Percentiles rank a stretch among this genome's conserved stretches.
Conservation (phyloP, 1,284 basidiomycete species). For the Microbotryum saponariae region DNA sequence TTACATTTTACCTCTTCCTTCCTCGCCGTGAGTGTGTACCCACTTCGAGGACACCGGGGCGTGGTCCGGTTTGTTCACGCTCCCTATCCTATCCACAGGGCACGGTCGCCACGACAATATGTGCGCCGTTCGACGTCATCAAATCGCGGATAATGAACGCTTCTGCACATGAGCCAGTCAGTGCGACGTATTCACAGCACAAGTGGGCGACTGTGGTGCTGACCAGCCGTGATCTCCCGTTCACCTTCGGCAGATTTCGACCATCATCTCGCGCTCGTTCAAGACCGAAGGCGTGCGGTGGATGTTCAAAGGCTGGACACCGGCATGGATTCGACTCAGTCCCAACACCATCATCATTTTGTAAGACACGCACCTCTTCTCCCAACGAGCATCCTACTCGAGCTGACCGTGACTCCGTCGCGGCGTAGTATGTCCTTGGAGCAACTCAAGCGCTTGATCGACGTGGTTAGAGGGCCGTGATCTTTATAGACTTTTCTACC, state of each 20-base stretch:
- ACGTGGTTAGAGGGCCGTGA: conserved; percentile 1
- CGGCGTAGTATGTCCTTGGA: conserved; percentile 26
- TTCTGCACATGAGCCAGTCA: conserved; percentile 63
- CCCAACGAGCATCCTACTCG: too few relatives aligned
- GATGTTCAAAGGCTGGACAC: conserved; percentile 70
- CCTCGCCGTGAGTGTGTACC: conserved; percentile 56
- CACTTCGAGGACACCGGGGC: neutral
- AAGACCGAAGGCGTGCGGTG: conserved; percentile 74
- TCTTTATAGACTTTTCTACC: too few relatives aligned
- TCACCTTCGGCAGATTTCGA: conserved; percentile 54
- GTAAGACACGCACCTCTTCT: conserved; percentile 3
- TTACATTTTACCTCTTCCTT: conserved; percentile 79
- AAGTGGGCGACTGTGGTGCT: conserved; percentile 2
- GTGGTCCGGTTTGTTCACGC: neutral
- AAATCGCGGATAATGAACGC: conserved; percentile 89
- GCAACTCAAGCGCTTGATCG: conserved; percentile 25
- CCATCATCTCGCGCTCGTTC: conserved; percentile 63
- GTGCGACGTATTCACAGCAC: conserved; percentile 35
- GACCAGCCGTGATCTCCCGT: neutral
- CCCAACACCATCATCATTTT: conserved; percentile 35
- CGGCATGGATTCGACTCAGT: conserved; percentile 37
- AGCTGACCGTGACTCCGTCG: neutral
- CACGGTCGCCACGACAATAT: conserved; percentile 86
- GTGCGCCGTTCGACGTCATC: conserved; percentile 83
- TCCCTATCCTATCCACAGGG: conserved; percentile 48